phyloP scores from a whole-genome alignment of 148 eudicot species.

The Rhododendron williamsianum region DNA sequence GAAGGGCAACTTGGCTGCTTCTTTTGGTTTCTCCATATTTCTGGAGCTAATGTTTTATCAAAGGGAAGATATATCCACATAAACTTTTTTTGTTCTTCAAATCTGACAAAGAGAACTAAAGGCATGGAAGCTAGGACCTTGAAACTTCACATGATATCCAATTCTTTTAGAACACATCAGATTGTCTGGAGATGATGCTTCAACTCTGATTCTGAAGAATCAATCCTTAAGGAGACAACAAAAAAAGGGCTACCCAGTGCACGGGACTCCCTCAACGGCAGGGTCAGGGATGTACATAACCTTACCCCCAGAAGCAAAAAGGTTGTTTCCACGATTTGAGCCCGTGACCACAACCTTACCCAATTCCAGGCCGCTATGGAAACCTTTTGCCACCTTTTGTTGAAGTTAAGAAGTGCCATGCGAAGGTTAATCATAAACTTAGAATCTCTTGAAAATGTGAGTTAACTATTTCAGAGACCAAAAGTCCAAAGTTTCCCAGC shows the following conservation, averaged over 20 bases:
- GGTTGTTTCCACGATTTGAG: background rate
- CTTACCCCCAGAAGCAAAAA: too few relatives aligned
- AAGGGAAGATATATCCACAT: background rate
- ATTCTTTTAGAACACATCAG: background rate
- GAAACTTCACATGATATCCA: background rate
- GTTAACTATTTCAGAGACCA: background rate
- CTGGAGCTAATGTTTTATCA: background rate
- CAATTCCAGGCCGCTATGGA: too few relatives aligned
- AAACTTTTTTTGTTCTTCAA: background rate
- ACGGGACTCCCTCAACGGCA: too few relatives aligned
- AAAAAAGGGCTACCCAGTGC: too few relatives aligned
- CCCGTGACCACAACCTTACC: background rate
- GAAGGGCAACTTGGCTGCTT: background rate
- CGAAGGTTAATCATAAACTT: background rate
- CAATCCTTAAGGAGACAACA: background rate
- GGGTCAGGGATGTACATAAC: too few relatives aligned
- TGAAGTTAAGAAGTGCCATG: background rate
- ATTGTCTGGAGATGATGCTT: background rate
- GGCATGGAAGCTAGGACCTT: background rate
- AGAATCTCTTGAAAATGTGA: background rate
- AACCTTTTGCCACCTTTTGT: background rate
- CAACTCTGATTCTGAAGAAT: background rate
- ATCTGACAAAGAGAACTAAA: background rate
- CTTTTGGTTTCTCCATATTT: conserved; percentile 2
- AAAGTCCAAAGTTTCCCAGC: background rate